Percentiles rank a stretch among this genome's conserved stretches.
These are phyloP conservation scores for Kalmusia sp. DNA, from an alignment of 2,329 filamentous ascomycete genomes.

Conservation along the genomic window DNA sequence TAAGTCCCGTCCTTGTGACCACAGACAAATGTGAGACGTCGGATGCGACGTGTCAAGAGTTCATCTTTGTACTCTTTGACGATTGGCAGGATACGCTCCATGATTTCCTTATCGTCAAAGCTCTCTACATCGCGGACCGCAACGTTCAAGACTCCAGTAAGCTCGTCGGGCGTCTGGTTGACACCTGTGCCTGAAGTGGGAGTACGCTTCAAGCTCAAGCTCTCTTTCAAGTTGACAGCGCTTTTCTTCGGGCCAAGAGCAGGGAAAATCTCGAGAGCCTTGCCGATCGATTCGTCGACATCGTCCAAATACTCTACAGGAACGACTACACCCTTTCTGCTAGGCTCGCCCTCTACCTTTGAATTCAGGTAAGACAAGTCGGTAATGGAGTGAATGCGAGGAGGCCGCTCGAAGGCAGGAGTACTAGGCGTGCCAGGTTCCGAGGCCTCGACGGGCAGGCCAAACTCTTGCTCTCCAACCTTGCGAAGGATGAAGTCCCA, in stretches of 20 bases:
- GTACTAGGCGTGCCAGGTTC: conserved; percentile 75
- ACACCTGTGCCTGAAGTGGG: conserved; percentile 49
- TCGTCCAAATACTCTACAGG: conserved; percentile 95
- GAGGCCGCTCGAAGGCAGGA: conserved; percentile 70
- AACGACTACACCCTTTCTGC: conserved; percentile 90
- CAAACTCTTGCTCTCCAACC: conserved; percentile 89
- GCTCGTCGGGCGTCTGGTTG: conserved; percentile 71
- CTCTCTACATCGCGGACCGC: conserved; percentile 89
- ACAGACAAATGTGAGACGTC: conserved; percentile 94
- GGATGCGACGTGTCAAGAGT: conserved; percentile 79
- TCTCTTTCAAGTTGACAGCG: conserved; percentile 47
- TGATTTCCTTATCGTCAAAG: conserved; percentile 79
- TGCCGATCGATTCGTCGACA: conserved; percentile 82
- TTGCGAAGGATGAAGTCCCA: conserved; percentile 98
- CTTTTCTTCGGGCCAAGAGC: conserved; percentile 62
- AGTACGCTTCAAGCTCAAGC: conserved; percentile 70
- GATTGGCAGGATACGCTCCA: conserved; percentile 76
- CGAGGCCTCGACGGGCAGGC: conserved; percentile 78
- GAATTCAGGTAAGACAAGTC: conserved; percentile 90
- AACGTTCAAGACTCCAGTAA: conserved; percentile 91
- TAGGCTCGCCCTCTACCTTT: conserved; percentile 75
- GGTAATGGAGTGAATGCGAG: conserved; percentile 91
- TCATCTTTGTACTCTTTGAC: conserved; percentile 85
- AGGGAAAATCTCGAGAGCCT: conserved; percentile 85
- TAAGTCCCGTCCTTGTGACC: conserved; percentile 93